Evolutionary conservation across 345 rosid species (phyloP).

Genomic region (Dovyalis caffra): DNA sequence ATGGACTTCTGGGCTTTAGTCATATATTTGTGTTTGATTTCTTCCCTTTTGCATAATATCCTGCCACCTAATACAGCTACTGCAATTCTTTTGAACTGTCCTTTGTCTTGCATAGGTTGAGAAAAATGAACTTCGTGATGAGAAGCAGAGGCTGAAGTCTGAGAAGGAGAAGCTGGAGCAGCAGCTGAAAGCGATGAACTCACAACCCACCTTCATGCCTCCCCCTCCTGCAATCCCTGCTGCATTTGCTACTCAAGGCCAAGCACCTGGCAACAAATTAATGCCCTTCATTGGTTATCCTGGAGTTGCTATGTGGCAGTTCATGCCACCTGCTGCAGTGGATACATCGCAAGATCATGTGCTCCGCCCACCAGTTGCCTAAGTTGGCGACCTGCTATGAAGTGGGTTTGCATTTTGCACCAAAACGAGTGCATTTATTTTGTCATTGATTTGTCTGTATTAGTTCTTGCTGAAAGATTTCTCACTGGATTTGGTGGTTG

Average conservation of each 20-base stretch:
- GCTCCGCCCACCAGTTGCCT: conserved; percentile 93
- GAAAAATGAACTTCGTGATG: conserved; percentile 89
- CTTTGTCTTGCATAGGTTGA: conserved; percentile 46
- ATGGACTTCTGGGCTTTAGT: neutral
- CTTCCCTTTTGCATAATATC: neutral
- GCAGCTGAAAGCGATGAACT: conserved; percentile 55
- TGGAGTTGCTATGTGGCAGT: conserved; percentile 94
- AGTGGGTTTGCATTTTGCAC: conserved; percentile 42
- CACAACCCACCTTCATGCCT: conserved; percentile 69
- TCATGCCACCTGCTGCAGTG: conserved; percentile 65
- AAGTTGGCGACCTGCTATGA: conserved; percentile 17
- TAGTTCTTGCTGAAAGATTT: conserved; percentile 34
- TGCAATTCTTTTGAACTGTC: neutral
- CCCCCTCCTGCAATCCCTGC: conserved; percentile 49
- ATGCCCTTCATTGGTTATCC: conserved; percentile 65
- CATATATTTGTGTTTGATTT: neutral
- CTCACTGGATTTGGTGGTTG: conserved; percentile 49
- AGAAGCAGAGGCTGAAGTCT: conserved; percentile 68
- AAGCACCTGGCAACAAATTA: conserved; percentile 68
- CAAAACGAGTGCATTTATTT: conserved; percentile 37
- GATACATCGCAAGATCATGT: conserved; percentile 93
- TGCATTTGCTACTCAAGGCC: conserved; percentile 57
- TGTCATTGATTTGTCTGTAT: conserved; percentile 36
- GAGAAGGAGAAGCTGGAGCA: conserved; percentile 78
- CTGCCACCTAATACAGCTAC: neutral